Evolutionary conservation across 1,284 basidiomycete genomes (phyloP).

Genomic region (Cryptococcus sp.): DNA sequence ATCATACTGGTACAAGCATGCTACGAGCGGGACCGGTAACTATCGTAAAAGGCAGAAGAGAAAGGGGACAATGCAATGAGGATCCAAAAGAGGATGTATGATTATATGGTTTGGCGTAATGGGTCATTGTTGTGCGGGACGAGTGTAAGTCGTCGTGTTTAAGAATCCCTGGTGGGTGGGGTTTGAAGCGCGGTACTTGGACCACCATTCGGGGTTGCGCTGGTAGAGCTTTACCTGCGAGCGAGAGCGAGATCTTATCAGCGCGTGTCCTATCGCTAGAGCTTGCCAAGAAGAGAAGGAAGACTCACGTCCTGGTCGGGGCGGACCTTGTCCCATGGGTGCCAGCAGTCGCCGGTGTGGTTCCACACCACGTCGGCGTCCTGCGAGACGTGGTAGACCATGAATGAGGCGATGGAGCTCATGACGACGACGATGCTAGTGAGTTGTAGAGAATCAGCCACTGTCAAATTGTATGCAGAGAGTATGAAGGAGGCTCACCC

Average conservation of each 20-base stretch:
- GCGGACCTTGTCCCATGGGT: constrained; percentile 43
- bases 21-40: too few species aligned
- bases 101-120: too few species aligned
- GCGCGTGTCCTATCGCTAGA: background rate
- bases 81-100: too few species aligned
- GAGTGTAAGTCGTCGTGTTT: background rate
- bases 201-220: constrained; percentile 37
- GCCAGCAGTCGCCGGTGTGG: constrained; percentile 39
- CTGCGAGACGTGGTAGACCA: constrained; percentile 21
- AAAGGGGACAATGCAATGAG: too few species aligned
- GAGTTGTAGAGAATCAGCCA: background rate
- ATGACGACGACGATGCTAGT: background rate
- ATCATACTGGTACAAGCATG: too few species aligned
- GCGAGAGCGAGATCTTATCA: background rate
- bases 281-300: background rate
- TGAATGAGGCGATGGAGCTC: background rate
- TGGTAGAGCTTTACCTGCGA: constrained; percentile 36
- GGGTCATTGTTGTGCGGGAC: too few species aligned
- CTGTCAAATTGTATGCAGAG: background rate
- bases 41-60: too few species aligned
- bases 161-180: background rate
- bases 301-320: constrained; percentile 41
- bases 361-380: constrained; percentile 48
- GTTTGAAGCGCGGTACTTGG: constrained; percentile 27
- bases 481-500: background rate